Evolutionary conservation across 148 eudicot species (phyloP).

Genomic region (Arctostaphylos glauca): DNA sequence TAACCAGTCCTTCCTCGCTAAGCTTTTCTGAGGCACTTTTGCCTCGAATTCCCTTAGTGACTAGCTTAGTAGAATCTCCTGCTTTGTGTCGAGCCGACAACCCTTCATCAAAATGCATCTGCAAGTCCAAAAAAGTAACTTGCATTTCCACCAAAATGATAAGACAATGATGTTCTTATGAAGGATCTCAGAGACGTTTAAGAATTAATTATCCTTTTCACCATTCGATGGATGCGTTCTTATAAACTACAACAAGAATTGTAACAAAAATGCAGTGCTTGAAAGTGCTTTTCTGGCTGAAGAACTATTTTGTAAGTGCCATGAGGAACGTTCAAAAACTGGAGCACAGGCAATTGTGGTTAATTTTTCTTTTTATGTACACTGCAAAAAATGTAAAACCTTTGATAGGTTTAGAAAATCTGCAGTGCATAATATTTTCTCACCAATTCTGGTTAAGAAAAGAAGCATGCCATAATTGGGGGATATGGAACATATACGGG

Average conservation of each 20-base stretch:
- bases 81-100: conserved; percentile 69
- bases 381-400: background rate
- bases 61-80: conserved; percentile 70
- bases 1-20: conserved; percentile 90
- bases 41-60: conserved; percentile 75
- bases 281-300: background rate
- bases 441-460: background rate
- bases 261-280: background rate
- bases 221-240: too few species aligned
- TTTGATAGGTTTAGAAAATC: background rate
- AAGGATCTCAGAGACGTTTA: background rate
- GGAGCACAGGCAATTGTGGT: background rate
- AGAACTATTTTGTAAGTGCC: background rate
- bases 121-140: conserved; percentile 12
- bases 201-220: too few species aligned
- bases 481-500: too few species aligned
- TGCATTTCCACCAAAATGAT: background rate
- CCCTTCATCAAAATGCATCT: conserved; percentile 97
- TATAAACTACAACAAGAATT: too few species aligned
- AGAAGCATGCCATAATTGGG: too few species aligned
- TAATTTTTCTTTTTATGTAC: background rate
- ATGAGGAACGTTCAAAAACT: background rate
- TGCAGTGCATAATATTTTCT: background rate
- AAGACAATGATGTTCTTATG: background rate
- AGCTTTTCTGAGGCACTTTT: conserved; percentile 92